phyloP scores from a whole-genome alignment of 164 flowering plant genomes.

The Vitis labrusca region DNA sequence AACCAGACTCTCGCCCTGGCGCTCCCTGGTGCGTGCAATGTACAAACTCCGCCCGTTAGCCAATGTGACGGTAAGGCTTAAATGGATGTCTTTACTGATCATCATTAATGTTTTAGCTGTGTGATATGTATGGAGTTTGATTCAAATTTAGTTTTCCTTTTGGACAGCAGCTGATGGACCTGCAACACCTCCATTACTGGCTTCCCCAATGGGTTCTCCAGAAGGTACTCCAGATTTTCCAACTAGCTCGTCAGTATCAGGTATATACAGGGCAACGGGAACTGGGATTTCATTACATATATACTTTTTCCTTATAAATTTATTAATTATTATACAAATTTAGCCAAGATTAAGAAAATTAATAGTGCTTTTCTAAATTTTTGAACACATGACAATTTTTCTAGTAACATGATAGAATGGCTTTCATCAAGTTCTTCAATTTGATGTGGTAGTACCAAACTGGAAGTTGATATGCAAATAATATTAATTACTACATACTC shows the following conservation, averaged over 20 bases:
- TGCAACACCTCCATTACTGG: conserved; percentile 1
- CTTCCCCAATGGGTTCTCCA: conserved; percentile 20
- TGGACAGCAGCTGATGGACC: conserved; percentile 10
- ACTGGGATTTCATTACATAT: too few species aligned
- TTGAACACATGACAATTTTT: too few species aligned
- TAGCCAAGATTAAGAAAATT: background rate
- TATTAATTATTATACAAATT: too few species aligned
- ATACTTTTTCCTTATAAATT: too few species aligned
- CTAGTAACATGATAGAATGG: too few species aligned
- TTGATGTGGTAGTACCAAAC: too few species aligned
- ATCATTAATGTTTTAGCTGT: background rate
- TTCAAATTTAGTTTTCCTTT: background rate
- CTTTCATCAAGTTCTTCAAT: too few species aligned
- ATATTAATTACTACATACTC: too few species aligned
- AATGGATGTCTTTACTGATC: background rate
- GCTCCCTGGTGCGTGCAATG: conserved; percentile 50
- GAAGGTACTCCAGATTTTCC: conserved; percentile 3
- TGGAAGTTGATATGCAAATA: too few species aligned
- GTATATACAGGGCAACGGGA: background rate
- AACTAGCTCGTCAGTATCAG: conserved; percentile 1
- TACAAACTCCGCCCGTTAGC: conserved; percentile 56
- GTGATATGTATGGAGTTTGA: background rate
- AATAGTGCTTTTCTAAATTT: too few species aligned
- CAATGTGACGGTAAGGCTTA: conserved; percentile 36
- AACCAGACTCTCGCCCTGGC: conserved; percentile 46